Conservation (phyloP, 495 filamentous ascomycete genomes). For the Echria macrotheca region DNA sequence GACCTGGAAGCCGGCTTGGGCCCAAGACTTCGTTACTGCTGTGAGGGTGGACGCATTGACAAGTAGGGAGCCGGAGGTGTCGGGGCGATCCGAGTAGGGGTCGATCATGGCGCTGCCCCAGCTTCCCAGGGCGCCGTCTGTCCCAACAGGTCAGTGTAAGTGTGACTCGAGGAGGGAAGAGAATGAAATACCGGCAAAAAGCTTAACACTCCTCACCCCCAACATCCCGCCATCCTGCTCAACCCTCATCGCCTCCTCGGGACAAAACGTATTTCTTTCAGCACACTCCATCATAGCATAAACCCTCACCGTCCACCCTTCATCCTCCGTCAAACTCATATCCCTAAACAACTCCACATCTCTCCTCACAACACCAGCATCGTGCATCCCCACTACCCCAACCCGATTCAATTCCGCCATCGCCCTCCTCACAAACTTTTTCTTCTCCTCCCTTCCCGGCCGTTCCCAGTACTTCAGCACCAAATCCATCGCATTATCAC, state of each 20-base stretch:
- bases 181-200: constrained; percentile 47
- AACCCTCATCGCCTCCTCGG: constrained; percentile 36
- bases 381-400: constrained; percentile 58
- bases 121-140: constrained; percentile 59
- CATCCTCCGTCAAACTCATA: constrained; percentile 37
- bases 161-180: neutral
- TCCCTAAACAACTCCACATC: constrained; percentile 48
- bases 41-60: constrained; percentile 51
- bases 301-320: constrained; percentile 50
- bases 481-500: constrained; percentile 63
- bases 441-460: constrained; percentile 43
- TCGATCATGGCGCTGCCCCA: constrained; percentile 60
- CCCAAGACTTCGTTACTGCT: constrained; percentile 44
- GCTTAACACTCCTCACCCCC: constrained; percentile 50
- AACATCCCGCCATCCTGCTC: constrained; percentile 38
- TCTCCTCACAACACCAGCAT: constrained; percentile 50
- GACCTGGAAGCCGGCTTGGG: constrained; percentile 47
- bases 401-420: constrained; percentile 53
- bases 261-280: constrained; percentile 55
- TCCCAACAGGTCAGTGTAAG: neutral
- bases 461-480: constrained; percentile 49
- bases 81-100: constrained; percentile 55
- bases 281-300: constrained; percentile 62
- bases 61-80: constrained; percentile 52
- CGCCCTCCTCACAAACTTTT: constrained; percentile 45